Percentiles rank a stretch among this genome's conserved stretches.
Conservation (phyloP, 345 rosid species). For the Eucalyptus viminalis region DNA sequence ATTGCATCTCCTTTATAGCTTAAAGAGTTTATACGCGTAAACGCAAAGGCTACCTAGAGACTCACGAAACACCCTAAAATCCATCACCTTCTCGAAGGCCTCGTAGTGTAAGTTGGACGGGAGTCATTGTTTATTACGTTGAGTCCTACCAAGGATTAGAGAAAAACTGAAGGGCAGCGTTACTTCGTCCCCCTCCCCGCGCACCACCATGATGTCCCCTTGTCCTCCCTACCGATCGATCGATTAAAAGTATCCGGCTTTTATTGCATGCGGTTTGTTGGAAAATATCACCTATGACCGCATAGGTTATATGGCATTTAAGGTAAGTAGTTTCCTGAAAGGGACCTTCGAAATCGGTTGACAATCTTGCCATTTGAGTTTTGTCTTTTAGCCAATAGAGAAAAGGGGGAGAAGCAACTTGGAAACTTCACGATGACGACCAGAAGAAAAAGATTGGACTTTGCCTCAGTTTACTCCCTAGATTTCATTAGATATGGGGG, state of each 20-base stretch:
- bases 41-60: neutral
- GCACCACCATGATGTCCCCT: neutral
- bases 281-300: neutral
- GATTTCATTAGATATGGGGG: neutral
- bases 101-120: neutral
- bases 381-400: no score
- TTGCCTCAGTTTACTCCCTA: neutral
- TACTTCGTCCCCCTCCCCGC: neutral
- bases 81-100: neutral
- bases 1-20: neutral
- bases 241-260: neutral
- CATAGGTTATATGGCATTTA: neutral
- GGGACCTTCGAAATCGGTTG: neutral
- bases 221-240: neutral
- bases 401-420: neutral
- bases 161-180: no score
- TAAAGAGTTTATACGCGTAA: neutral
- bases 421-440: neutral
- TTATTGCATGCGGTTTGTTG: neutral
- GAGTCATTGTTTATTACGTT: neutral
- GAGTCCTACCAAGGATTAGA: neutral
- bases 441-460: neutral
- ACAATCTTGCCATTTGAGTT: no score
- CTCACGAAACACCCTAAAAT: neutral
- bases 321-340: neutral